phyloP scores from a whole-genome alignment of 164 flowering plant genomes.

The Tetracentron sinense region DNA sequence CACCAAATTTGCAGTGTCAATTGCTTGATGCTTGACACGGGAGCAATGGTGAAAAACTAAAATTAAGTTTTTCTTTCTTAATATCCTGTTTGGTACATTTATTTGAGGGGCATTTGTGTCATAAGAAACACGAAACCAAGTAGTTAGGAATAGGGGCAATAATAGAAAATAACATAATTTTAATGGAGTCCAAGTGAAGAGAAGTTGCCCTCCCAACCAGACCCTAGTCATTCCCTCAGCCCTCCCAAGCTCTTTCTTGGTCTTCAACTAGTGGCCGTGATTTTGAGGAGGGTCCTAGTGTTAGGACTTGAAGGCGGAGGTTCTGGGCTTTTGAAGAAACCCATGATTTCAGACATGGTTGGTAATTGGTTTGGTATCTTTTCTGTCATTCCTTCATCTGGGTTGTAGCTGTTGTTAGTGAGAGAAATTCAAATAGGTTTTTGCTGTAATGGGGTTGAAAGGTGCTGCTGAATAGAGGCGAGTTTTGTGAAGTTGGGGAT shows the following conservation, averaged over 20 bases:
- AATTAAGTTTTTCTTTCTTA: too few species aligned
- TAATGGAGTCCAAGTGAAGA: constrained; percentile 84
- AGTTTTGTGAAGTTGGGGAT: constrained; percentile 7
- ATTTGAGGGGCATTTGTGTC: constrained; percentile 94
- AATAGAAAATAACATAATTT: constrained; percentile 73
- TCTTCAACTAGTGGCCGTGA: constrained; percentile 64
- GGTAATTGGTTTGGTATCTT: constrained; percentile 35
- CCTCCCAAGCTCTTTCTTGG: constrained; percentile 60
- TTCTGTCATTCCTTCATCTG: neutral
- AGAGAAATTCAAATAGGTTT: constrained; percentile 1
- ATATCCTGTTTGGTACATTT: too few species aligned
- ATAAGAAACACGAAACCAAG: constrained; percentile 69
- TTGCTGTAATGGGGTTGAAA: constrained; percentile 5
- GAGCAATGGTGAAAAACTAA: too few species aligned
- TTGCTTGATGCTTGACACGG: too few species aligned
- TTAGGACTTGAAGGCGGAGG: constrained; percentile 59
- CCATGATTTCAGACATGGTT: constrained; percentile 66
- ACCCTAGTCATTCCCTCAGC: constrained; percentile 76
- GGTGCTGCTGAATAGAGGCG: constrained; percentile 1
- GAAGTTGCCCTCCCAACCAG: constrained; percentile 65
- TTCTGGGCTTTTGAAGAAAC: constrained; percentile 59
- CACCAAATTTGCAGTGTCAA: too few species aligned
- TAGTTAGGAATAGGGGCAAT: too few species aligned
- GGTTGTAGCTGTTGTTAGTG: neutral
- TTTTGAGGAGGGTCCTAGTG: constrained; percentile 79